Evolutionary conservation across 2,329 filamentous ascomycete species (phyloP).

Genomic region (Penicillium sp.): DNA sequence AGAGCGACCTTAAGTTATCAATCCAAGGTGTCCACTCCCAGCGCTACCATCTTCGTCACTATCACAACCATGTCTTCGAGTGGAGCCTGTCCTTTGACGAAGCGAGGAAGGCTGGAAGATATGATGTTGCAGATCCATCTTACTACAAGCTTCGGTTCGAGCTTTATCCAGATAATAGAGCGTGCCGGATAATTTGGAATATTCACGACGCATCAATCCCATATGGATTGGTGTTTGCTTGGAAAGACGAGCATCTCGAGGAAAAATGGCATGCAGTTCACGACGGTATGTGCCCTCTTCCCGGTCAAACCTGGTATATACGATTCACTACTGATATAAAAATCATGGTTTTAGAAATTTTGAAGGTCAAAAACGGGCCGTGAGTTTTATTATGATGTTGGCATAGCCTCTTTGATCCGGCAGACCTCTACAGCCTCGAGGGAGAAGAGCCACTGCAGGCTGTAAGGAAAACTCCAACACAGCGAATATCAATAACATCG

Average conservation of each 20-base stretch:
- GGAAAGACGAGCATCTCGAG: constrained; percentile 1
- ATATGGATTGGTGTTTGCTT: background rate
- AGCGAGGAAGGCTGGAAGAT: background rate
- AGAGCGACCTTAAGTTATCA: background rate
- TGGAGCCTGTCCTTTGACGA: constrained; percentile 3
- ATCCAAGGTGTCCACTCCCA: background rate
- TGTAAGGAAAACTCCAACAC: too few relatives aligned
- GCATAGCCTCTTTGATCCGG: too few relatives aligned
- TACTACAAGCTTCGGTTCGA: constrained; percentile 5
- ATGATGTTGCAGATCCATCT: background rate
- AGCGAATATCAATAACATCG: too few relatives aligned
- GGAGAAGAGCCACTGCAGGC: too few relatives aligned
- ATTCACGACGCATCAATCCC: background rate
- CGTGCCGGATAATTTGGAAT: background rate
- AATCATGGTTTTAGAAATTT: background rate
- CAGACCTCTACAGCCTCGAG: too few relatives aligned
- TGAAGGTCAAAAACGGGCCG: too few relatives aligned
- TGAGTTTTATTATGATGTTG: too few relatives aligned
- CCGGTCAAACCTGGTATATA: too few relatives aligned
- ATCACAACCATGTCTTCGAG: constrained; percentile 4
- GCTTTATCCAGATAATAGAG: background rate
- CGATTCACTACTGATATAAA: background rate
- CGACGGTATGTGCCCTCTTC: background rate
- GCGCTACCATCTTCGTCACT: constrained; percentile 3
- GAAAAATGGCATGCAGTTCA: background rate